Conservation (phyloP, 192 early-diverging fungal genomes). For the Pilobolus umbonatus region DNA sequence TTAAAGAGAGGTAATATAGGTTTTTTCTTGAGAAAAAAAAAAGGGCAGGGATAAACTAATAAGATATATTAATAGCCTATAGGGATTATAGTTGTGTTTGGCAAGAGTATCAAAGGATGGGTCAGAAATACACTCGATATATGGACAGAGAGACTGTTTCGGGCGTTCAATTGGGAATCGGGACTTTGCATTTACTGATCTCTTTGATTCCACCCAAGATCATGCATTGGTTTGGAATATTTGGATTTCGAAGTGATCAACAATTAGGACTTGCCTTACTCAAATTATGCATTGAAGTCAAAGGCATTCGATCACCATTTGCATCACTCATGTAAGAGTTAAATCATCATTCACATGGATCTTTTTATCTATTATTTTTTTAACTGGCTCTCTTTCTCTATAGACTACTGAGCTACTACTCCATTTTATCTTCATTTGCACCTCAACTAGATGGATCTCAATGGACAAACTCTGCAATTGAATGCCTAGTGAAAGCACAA, state of each 20-base stretch:
- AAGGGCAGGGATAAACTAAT: neutral
- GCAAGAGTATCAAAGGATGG: conserved; percentile 25
- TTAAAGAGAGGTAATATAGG: conserved; percentile 41
- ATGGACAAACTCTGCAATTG: conserved; percentile 18
- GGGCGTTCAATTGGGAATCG: conserved; percentile 42
- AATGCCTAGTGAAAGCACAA: conserved; percentile 39
- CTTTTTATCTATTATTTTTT: neutral
- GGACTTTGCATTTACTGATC: conserved; percentile 35
- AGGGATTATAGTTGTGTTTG: conserved; percentile 22
- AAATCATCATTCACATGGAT: neutral
- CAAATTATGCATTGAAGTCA: conserved; percentile 33
- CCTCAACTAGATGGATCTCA: conserved; percentile 37
- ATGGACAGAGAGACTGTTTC: conserved; percentile 33
- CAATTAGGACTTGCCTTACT: conserved; percentile 41
- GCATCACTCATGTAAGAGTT: conserved; percentile 41
- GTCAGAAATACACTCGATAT: conserved; percentile 3
- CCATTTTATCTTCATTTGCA: conserved; percentile 43
- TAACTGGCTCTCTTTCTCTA: neutral
- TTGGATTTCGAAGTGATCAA: conserved; percentile 44
- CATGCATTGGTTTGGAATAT: conserved; percentile 37
- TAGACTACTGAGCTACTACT: conserved; percentile 36
- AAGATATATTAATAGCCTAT: conserved; percentile 26
- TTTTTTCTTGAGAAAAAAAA: too few relatives aligned
- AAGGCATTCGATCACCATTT: conserved; percentile 43
- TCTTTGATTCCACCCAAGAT: conserved; percentile 43